A percentile compares a stretch with the other conserved stretches of the same genome.
Evolutionary conservation across 495 filamentous ascomycete genomes (phyloP).

Genomic region (Penicillium coprophilum): DNA sequence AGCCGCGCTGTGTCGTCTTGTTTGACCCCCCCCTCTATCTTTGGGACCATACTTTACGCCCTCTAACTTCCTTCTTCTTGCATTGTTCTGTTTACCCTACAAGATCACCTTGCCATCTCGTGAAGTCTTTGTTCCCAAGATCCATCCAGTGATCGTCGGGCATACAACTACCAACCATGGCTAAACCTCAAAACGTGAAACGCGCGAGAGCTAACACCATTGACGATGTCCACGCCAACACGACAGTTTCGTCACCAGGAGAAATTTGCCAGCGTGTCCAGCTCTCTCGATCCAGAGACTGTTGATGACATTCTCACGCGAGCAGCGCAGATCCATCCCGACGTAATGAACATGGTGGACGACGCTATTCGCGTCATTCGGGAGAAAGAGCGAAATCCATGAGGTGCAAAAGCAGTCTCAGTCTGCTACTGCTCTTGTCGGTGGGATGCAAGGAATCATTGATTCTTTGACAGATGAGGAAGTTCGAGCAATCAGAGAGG

Average conservation of each 20-base stretch:
- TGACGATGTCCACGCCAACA: background rate
- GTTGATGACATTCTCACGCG: background rate
- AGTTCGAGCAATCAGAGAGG: conserved; percentile 1
- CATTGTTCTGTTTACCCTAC: background rate
- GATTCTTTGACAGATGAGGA: conserved; percentile 12
- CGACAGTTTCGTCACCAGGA: background rate
- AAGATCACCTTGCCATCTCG: background rate
- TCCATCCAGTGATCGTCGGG: background rate
- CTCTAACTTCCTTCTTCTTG: background rate
- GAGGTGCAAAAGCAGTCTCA: conserved; percentile 20
- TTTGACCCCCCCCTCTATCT: background rate
- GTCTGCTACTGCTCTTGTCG: conserved; percentile 12
- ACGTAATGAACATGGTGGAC: background rate
- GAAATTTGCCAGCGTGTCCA: background rate
- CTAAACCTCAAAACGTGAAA: background rate
- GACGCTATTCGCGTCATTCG: background rate
- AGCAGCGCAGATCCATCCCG: background rate
- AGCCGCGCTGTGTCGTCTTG: too few relatives aligned
- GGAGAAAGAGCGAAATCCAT: background rate
- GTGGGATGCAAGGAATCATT: conserved; percentile 19
- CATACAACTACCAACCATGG: background rate
- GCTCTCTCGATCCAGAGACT: background rate
- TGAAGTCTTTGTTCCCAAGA: background rate
- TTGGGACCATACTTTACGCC: background rate
- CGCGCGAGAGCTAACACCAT: background rate